These are phyloP conservation scores for Venturia effusa DNA, from an alignment of 2,329 filamentous ascomycete species.

Conservation along the genomic window DNA sequence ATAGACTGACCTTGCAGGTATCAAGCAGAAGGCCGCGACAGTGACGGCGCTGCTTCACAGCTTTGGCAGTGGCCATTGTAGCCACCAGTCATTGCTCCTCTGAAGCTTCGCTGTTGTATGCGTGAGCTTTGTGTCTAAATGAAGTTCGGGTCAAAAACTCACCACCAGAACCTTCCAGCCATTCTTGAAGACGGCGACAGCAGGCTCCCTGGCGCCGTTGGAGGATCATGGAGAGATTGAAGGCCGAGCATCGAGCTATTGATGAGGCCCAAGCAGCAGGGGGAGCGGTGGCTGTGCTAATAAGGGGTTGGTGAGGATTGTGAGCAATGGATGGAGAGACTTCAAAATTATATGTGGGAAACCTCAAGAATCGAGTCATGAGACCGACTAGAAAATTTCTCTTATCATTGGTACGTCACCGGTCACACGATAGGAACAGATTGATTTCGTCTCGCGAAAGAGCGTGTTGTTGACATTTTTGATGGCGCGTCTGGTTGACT, in stretches of 20 bases:
- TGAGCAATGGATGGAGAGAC: background rate
- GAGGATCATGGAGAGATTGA: background rate
- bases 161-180: background rate
- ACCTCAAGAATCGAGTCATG: background rate
- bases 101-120: background rate
- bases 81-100: background rate
- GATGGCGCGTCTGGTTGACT: background rate
- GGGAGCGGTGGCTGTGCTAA: background rate
- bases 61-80: background rate
- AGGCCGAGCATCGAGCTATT: too few relatives aligned
- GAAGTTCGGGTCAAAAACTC: background rate
- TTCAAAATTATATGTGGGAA: background rate
- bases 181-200: background rate
- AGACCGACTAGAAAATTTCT: background rate
- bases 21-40: background rate
- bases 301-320: background rate
- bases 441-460: background rate
- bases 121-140: background rate
- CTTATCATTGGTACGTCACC: background rate
- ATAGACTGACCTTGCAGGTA: background rate
- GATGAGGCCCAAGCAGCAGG: too few relatives aligned
- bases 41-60: background rate
- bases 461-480: background rate
- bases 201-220: background rate
- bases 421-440: background rate